Percentiles rank a stretch among this genome's conserved stretches.
Conservation (phyloP, 345 rosid species). For the Camelina hispida region DNA sequence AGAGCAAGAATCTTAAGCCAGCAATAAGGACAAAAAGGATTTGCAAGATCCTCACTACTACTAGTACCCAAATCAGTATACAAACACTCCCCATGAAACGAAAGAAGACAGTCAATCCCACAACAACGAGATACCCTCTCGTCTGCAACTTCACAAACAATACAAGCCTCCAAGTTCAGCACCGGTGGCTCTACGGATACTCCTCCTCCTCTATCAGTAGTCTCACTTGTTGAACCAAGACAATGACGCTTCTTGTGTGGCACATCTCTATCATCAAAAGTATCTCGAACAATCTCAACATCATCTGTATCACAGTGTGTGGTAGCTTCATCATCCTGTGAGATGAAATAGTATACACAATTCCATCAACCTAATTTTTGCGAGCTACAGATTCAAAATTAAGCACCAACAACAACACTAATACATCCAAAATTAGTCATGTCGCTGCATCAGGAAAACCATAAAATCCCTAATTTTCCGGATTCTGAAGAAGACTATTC, state of each 20-base stretch:
- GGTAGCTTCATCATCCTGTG: slow-evolving; percentile 35
- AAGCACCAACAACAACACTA: neutral
- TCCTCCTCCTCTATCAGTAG: neutral
- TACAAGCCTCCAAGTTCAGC: slow-evolving; percentile 32
- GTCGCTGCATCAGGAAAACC: neutral
- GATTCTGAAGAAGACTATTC: neutral
- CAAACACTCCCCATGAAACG: slow-evolving; percentile 38
- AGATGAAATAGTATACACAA: neutral
- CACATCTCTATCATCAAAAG: slow-evolving; percentile 23
- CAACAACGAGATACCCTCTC: slow-evolving; percentile 19
- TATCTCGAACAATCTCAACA: slow-evolving; percentile 30
- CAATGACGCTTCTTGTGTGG: slow-evolving; percentile 37
- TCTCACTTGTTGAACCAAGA: slow-evolving; percentile 13
- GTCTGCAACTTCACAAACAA: slow-evolving; percentile 31
- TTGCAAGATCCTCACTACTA: slow-evolving; percentile 23
- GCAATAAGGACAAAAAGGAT: slow-evolving; percentile 41
- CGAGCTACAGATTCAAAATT: neutral
- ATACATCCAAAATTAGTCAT: neutral
- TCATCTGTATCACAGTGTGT: slow-evolving; percentile 5
- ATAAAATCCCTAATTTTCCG: neutral
- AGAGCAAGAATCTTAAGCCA: slow-evolving; percentile 3
- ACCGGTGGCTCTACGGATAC: neutral
- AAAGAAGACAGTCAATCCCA: slow-evolving; percentile 29
- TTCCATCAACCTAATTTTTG: slow-evolving; percentile 6
- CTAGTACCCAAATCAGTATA: slow-evolving; percentile 6